A percentile compares a stretch with the other conserved stretches of the same genome.
phyloP scores from a whole-genome alignment of 2,329 filamentous ascomycete species.

The Harringtonia aguacate region DNA sequence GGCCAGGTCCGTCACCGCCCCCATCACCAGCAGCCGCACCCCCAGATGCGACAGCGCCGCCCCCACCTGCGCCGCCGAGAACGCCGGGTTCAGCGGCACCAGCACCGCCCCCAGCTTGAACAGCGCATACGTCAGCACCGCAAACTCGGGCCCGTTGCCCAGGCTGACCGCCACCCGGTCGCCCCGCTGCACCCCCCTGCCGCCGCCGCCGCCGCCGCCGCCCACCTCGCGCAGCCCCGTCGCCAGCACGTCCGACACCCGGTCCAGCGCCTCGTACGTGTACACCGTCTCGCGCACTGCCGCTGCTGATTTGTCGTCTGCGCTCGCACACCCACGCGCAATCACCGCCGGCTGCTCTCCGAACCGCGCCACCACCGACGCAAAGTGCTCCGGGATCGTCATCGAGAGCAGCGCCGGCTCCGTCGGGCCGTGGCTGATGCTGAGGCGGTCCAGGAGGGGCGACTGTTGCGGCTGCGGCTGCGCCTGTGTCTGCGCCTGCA shows the following conservation, averaged over 20 bases:
- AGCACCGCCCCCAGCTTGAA: constrained; percentile 93
- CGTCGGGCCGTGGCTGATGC: constrained; percentile 2
- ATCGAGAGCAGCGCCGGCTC: constrained; percentile 56
- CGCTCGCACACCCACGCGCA: constrained; percentile 26
- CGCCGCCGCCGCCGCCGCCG: too few species aligned
- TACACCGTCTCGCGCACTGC: constrained; percentile 45
- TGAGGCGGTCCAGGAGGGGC: background rate
- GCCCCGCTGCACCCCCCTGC: constrained; percentile 70
- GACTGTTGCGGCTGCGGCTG: background rate
- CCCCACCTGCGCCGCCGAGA: constrained; percentile 68
- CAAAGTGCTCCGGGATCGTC: constrained; percentile 66
- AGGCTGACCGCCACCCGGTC: constrained; percentile 78
- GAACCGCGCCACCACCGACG: constrained; percentile 48
- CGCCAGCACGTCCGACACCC: constrained; percentile 65
- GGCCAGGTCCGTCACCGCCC: constrained; percentile 77
- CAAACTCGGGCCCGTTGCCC: constrained; percentile 78
- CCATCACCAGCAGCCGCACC: constrained; percentile 66
- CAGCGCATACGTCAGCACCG: constrained; percentile 74
- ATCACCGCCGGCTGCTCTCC: constrained; percentile 55
- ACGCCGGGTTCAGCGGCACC: constrained; percentile 87
- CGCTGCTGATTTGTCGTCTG: background rate
- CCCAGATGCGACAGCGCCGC: constrained; percentile 68
- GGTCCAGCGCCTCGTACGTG: constrained; percentile 67
- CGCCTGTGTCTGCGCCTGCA: too few species aligned
- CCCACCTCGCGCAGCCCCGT: constrained; percentile 50